These are phyloP conservation scores for Colletotrichum sansevieriae DNA, from an alignment of 2,329 filamentous ascomycete genomes.

Conservation along the genomic window DNA sequence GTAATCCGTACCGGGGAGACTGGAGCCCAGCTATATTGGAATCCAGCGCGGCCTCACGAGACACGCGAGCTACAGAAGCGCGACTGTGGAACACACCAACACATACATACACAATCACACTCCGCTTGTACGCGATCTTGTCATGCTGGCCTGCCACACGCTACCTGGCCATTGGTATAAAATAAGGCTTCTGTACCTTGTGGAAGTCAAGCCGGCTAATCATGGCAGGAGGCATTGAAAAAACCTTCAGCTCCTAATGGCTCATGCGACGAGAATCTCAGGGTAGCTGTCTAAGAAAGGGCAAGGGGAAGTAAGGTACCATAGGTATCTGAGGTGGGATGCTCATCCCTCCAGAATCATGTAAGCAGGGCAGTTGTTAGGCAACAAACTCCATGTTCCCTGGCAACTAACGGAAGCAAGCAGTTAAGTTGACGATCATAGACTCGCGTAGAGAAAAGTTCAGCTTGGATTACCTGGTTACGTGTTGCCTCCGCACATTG, in stretches of 20 bases:
- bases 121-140: background rate
- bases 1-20: background rate
- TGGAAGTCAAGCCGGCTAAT: no score
- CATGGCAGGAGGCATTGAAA: no score
- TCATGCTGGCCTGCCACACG: no score
- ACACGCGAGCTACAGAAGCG: constrained; percentile 4
- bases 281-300: no score
- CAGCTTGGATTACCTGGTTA: no score
- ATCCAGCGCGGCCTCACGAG: constrained; percentile 14
- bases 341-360: background rate
- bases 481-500: no score
- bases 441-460: background rate
- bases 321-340: background rate
- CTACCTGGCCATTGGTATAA: no score
- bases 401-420: background rate
- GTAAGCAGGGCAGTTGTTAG: no score
- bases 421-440: background rate
- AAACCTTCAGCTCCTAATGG: no score
- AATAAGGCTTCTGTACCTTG: no score
- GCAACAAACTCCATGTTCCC: background rate
- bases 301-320: background rate
- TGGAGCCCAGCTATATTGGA: background rate
- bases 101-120: background rate
- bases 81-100: background rate
- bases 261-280: no score